These are phyloP conservation scores for Metroxylon sagu DNA, from an alignment of 176 grass and related monocot species.

Conservation along the genomic window DNA sequence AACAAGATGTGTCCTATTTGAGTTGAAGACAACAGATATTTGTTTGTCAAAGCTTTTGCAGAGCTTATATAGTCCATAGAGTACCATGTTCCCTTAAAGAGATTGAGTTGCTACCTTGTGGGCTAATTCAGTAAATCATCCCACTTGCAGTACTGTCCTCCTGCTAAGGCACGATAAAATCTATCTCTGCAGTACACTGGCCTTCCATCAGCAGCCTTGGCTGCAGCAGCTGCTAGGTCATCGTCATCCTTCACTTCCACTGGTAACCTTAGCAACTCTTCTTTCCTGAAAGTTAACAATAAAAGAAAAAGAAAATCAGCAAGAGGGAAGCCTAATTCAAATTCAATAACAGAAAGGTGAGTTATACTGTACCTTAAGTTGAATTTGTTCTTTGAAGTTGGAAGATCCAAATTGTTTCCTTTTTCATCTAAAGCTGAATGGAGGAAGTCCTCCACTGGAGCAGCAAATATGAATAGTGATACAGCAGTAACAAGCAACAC, in stretches of 20 bases:
- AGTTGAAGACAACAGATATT: no score
- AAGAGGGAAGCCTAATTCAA: neutral
- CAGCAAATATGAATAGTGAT: constrained; percentile 57
- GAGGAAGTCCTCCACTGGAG: constrained; percentile 62
- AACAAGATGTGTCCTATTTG: no score
- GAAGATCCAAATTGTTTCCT: constrained; percentile 14
- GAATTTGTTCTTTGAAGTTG: constrained; percentile 38
- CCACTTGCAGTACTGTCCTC: constrained; percentile 95
- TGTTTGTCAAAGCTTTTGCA: no score
- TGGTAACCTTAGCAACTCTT: constrained; percentile 69
- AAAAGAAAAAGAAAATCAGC: neutral
- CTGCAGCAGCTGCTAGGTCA: constrained; percentile 67
- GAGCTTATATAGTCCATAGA: no score
- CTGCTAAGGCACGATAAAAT: constrained; percentile 76
- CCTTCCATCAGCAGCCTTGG: constrained; percentile 69
- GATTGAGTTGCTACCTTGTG: no score
- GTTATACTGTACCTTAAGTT: constrained; percentile 38
- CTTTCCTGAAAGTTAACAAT: constrained; percentile 32
- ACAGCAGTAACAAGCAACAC: constrained; percentile 60
- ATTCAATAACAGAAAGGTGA: neutral
- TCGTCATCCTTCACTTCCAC: constrained; percentile 79
- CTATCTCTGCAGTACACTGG: constrained; percentile 95
- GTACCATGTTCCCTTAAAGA: no score
- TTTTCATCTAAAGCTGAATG: constrained; percentile 36
- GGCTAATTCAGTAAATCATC: constrained; percentile 75